Evolutionary conservation across 257 asterid species (phyloP).

Genomic region (Buddleja alternifolia): DNA sequence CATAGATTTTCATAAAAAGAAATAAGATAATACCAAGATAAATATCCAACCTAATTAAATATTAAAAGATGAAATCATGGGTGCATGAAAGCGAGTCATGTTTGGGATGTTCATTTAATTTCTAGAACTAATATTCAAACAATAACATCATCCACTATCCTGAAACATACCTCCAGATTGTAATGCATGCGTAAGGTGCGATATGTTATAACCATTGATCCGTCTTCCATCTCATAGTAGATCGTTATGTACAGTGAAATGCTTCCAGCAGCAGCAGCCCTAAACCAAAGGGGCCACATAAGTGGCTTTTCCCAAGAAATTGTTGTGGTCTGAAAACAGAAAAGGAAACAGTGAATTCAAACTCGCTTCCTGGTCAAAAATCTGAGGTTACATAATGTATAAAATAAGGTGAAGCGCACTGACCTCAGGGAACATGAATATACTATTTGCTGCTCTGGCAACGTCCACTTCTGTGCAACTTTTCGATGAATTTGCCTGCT

Average conservation of each 20-base stretch:
- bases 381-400: slow-evolving; percentile 20
- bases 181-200: slow-evolving; percentile 87
- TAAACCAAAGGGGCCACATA: slow-evolving; percentile 91
- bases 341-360: slow-evolving; percentile 23
- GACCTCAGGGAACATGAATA: slow-evolving; percentile 83
- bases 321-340: slow-evolving; percentile 53
- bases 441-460: slow-evolving; percentile 33
- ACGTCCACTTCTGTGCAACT: slow-evolving; percentile 40
- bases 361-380: slow-evolving; percentile 16
- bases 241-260: slow-evolving; percentile 62
- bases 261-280: slow-evolving; percentile 92
- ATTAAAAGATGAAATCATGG: not conserved
- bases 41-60: slow-evolving; percentile 19
- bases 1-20: slow-evolving; percentile 10
- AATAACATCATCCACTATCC: slow-evolving; percentile 24
- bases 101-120: slow-evolving; percentile 6
- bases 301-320: slow-evolving; percentile 60
- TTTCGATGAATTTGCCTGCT: slow-evolving; percentile 42
- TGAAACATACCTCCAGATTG: slow-evolving; percentile 66
- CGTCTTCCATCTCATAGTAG: slow-evolving; percentile 85
- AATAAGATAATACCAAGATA: slow-evolving; percentile 11
- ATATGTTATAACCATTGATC: slow-evolving; percentile 62
- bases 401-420: slow-evolving; percentile 32
- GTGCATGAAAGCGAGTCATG: slow-evolving; percentile 5
- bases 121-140: slow-evolving; percentile 2